Evolutionary conservation across 441 rosid species (phyloP).

Genomic region (Populus hybrid): DNA sequence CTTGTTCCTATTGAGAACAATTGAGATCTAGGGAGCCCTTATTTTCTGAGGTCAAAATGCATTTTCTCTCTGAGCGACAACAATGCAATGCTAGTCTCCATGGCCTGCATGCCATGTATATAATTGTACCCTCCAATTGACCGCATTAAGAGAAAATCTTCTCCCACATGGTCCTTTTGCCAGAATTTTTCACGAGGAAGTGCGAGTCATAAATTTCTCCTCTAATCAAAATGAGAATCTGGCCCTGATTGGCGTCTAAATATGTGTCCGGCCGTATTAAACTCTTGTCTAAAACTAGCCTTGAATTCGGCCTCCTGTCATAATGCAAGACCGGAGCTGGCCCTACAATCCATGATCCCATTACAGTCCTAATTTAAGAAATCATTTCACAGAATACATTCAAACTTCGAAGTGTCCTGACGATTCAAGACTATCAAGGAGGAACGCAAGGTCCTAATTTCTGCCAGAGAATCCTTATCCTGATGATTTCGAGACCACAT

Average conservation of each 20-base stretch:
- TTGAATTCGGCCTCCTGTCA: neutral
- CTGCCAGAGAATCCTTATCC: neutral
- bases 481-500: neutral
- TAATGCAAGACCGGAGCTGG: neutral
- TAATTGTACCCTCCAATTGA: no score
- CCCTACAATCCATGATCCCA: neutral
- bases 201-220: no score
- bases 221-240: no score
- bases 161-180: no score
- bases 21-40: neutral
- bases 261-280: no score
- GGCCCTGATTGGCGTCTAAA: no score
- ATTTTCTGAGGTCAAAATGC: constrained; percentile 1
- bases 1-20: no score
- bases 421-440: neutral
- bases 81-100: no score
- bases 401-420: no score
- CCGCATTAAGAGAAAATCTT: no score
- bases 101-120: no score
- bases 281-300: no score
- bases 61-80: neutral
- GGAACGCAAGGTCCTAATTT: neutral
- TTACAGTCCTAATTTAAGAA: neutral
- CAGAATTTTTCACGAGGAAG: neutral
- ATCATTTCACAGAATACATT: neutral